A percentile compares a stretch with the other conserved stretches of the same genome.
These are phyloP conservation scores for Cicer bijugum DNA, from an alignment of 306 rosid species.

Conservation along the genomic window DNA sequence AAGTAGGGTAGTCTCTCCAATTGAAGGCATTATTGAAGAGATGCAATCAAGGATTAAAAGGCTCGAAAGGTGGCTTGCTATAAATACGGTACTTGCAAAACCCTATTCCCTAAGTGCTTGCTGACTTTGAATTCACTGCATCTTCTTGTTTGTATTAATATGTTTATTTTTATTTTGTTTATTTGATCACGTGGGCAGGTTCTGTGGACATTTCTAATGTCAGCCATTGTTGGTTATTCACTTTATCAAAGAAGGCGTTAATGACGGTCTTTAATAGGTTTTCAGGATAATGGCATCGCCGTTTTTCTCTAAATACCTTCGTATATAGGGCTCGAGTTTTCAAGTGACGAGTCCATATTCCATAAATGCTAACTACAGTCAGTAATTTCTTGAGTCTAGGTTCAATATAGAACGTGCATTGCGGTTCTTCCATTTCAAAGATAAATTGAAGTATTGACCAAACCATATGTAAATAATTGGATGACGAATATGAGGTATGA, in stretches of 20 bases:
- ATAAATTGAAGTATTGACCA: not conserved
- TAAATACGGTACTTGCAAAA: constrained; percentile 71
- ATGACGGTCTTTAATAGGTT: constrained; percentile 44
- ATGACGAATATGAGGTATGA: constrained; percentile 5
- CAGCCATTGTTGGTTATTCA: constrained; percentile 94
- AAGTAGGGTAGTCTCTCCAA: constrained; percentile 66
- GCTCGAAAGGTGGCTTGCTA: constrained; percentile 93
- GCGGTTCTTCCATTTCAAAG: constrained; percentile 37
- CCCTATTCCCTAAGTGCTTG: constrained; percentile 15
- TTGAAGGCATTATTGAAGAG: constrained; percentile 80
- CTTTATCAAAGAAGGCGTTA: constrained; percentile 85
- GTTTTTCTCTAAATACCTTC: constrained; percentile 28
- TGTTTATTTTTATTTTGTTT: constrained; percentile 8
- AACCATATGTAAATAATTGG: constrained; percentile 32
- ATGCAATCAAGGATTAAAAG: constrained; percentile 93
- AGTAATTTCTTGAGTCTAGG: constrained; percentile 41
- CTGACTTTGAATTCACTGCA: constrained; percentile 15
- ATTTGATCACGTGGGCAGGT: constrained; percentile 59
- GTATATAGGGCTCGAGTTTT: constrained; percentile 37
- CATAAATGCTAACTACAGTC: constrained; percentile 43
- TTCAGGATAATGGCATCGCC: constrained; percentile 37
- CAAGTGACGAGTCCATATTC: constrained; percentile 39
- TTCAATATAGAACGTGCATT: constrained; percentile 15
- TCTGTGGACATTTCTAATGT: constrained; percentile 93
- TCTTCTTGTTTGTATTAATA: constrained; percentile 12